Base-by-base conservation (phyloP, 2,329 filamentous ascomycete species). In the Onygenales sp. region DNA sequence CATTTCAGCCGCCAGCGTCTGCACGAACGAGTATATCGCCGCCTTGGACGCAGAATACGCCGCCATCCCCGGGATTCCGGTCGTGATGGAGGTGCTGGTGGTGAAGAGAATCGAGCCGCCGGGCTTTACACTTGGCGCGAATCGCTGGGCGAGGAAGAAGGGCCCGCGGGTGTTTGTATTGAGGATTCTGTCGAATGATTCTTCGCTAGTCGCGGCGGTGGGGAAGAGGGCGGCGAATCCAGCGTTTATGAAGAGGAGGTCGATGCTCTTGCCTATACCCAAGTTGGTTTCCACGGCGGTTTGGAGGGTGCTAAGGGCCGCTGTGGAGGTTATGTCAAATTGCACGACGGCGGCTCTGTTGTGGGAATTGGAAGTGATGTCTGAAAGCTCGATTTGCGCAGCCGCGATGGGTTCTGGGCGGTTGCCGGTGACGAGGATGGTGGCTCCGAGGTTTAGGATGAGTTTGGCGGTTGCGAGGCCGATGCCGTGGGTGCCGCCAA, bases 401-500 rank as follows among this genome's bases (percentile, higher is more conserved):
- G 52, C 45, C 36, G 50, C 47, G 27, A 57, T 51, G 13, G 50
- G 46, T 10, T 55, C 54, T 7, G 52, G 44, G 43, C 55, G 52
- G 38, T 50, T 51, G 11, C 71, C 69, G 4, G 71, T 67, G 21
- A 76, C 64, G 5, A 72, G 61, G 3, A 72, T 66, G 17, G 72
- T 73, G 38, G 67, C 71, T 13, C 69, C 69, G 13, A 66, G 58
- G 2, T 57, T 47, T 55, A 71, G 62, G 61, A 70, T 72, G 10
- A 67, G 54, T 11, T 60, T 60, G 27, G 69, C 66, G n/a, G 67
- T 72, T 57, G 68, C 69, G 1, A 67, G 66, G 13, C 72, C 71
- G 46, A 75, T 75, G 33, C 70, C 72, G 3, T 66, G 62, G 3
- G 72, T 72, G 21, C 65, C 67, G 7, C 72, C 72, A 2, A 72